Evolutionary conservation across 495 filamentous ascomycete species (phyloP).

Genomic region (Choiromyces venosus): DNA sequence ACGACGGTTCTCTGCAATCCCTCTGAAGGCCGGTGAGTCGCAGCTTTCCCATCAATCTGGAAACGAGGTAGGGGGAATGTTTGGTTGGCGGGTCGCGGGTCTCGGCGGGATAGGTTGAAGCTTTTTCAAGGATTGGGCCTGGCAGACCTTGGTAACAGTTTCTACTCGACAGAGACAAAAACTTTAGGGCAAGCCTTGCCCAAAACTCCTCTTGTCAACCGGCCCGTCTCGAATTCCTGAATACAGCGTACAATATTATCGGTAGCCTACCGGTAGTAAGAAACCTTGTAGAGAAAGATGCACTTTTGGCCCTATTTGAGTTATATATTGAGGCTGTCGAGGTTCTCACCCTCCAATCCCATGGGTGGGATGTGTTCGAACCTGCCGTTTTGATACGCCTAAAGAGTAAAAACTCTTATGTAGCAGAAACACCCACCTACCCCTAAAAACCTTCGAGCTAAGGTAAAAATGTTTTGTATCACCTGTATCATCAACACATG

Average conservation of each 20-base stretch:
- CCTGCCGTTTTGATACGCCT: not conserved
- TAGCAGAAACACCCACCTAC: not conserved
- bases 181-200: not conserved
- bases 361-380: not conserved
- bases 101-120: not conserved
- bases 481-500: not conserved
- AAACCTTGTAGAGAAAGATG: not conserved
- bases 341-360: not conserved
- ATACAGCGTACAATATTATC: not conserved
- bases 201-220: not conserved
- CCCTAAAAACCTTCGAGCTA: not conserved
- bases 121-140: too few relatives aligned
- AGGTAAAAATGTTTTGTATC: not conserved
- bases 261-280: not conserved
- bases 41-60: not conserved
- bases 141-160: not conserved
- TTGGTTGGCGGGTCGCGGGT: slow-evolving; percentile 3
- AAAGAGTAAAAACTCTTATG: not conserved
- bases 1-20: not conserved
- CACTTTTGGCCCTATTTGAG: not conserved
- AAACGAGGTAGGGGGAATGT: not conserved
- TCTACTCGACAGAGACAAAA: not conserved
- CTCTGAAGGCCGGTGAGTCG: not conserved
- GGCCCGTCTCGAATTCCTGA: not conserved
- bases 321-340: not conserved